These are phyloP conservation scores for Trametes maxima DNA, from an alignment of 768 basidiomycete genomes.

Conservation along the genomic window DNA sequence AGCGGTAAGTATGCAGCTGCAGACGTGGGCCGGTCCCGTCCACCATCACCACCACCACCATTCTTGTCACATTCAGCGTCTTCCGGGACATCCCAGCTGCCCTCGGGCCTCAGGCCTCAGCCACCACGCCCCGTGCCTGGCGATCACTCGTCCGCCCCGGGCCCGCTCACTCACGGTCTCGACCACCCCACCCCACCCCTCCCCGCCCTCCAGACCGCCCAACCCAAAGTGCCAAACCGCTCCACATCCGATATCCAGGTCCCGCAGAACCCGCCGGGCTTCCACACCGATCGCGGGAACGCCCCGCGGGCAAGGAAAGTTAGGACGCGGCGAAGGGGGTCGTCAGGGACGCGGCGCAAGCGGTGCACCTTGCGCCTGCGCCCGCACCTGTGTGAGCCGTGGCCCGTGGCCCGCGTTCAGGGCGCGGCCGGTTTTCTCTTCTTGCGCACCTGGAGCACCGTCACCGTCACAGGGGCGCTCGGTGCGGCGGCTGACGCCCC, in stretches of 20 bases:
- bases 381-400: background rate
- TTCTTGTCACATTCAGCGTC: too few relatives aligned
- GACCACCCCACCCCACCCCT: background rate
- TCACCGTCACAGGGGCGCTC: slow-evolving; percentile 43
- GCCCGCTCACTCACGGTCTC: background rate
- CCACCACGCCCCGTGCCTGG: background rate
- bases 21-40: too few relatives aligned
- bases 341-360: background rate
- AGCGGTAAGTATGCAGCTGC: too few relatives aligned
- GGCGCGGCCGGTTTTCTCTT: slow-evolving; percentile 37
- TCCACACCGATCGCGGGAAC: background rate
- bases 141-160: background rate
- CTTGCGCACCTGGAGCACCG: slow-evolving; percentile 61
- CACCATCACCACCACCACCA: too few relatives aligned
- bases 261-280: background rate
- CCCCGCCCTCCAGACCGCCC: background rate
- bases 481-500: slow-evolving; percentile 17
- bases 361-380: too few relatives aligned
- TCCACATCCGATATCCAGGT: background rate
- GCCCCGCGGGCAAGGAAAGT: background rate
- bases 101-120: too few relatives aligned
- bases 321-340: background rate
- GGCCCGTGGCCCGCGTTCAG: background rate
- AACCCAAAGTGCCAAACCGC: background rate
- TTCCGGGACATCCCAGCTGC: too few relatives aligned